Evolutionary conservation across 176 grass and related monocot species (phyloP).

Genomic region (Poa pratensis): DNA sequence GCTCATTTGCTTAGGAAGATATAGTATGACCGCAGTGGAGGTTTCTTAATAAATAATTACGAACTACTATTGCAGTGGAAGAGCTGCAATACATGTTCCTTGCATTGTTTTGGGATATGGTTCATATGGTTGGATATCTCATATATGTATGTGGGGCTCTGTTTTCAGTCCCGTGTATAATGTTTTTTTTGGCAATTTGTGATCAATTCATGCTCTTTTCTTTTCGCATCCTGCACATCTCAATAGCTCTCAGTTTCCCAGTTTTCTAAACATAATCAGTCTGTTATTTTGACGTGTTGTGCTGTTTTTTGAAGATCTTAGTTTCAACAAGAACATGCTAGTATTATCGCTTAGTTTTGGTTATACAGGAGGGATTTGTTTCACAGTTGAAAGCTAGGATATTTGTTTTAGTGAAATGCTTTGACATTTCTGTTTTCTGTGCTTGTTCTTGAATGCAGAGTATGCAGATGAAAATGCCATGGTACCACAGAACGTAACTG

Average conservation of each 20-base stretch:
- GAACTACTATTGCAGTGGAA: not conserved
- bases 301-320: not conserved
- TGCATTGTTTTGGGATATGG: conserved; percentile 6
- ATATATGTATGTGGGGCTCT: not conserved
- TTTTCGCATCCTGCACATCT: not conserved
- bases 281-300: not conserved
- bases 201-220: no score
- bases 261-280: conserved; percentile 8
- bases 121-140: not conserved
- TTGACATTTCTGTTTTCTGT: conserved; percentile 42
- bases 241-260: not conserved
- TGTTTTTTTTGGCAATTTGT: not conserved
- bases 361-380: not conserved
- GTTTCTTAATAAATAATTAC: not conserved
- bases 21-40: not conserved
- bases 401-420: conserved; percentile 33
- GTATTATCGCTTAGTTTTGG: conserved; percentile 11
- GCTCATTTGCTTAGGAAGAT: conserved; percentile 9
- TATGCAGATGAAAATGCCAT: conserved; percentile 52
- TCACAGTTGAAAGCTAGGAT: not conserved
- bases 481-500: conserved; percentile 55
- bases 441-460: conserved; percentile 57
- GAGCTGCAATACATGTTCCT: not conserved
- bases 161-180: not conserved
- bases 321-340: not conserved